Evolutionary conservation across 306 rosid genomes (phyloP).

Genomic region (Acacia melanoxylon): DNA sequence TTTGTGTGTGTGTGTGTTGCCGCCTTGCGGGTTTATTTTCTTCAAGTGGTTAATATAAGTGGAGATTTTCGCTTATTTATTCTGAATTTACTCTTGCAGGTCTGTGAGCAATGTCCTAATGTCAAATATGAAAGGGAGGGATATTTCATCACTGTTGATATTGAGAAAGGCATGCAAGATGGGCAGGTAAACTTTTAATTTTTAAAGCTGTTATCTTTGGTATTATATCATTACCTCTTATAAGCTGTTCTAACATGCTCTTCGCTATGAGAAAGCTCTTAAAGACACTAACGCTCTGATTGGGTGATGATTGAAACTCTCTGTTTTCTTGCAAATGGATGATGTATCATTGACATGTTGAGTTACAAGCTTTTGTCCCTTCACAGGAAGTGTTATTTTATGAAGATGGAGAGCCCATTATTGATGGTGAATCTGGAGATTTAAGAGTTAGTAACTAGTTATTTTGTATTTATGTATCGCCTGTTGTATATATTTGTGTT

Average conservation of each 20-base stretch:
- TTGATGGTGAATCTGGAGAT: slow-evolving; percentile 97
- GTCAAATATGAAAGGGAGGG: slow-evolving; percentile 95
- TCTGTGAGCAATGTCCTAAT: slow-evolving; percentile 93
- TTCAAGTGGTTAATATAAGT: neutral
- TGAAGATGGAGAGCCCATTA: slow-evolving; percentile 95
- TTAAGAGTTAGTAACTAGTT: slow-evolving; percentile 59
- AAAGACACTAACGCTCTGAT: neutral
- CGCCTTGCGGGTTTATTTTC: neutral
- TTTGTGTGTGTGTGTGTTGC: too few species aligned
- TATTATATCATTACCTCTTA: neutral
- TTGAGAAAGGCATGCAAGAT: slow-evolving; percentile 99
- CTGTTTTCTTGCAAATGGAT: neutral
- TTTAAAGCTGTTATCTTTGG: neutral
- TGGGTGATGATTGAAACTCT: neutral
- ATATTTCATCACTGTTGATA: slow-evolving; percentile 84
- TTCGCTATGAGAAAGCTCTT: neutral
- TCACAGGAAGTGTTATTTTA: slow-evolving; percentile 87
- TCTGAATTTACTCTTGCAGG: slow-evolving; percentile 51
- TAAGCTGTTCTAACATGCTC: neutral
- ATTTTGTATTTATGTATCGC: slow-evolving; percentile 5
- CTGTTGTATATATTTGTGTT: slow-evolving; percentile 19
- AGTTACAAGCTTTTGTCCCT: slow-evolving; percentile 27
- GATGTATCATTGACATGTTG: neutral
- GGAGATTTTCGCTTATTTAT: slow-evolving; percentile 8
- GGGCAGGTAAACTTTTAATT: slow-evolving; percentile 80